Evolutionary conservation across 2,329 filamentous ascomycete species (phyloP).

Genomic region (Penicillium sp.): DNA sequence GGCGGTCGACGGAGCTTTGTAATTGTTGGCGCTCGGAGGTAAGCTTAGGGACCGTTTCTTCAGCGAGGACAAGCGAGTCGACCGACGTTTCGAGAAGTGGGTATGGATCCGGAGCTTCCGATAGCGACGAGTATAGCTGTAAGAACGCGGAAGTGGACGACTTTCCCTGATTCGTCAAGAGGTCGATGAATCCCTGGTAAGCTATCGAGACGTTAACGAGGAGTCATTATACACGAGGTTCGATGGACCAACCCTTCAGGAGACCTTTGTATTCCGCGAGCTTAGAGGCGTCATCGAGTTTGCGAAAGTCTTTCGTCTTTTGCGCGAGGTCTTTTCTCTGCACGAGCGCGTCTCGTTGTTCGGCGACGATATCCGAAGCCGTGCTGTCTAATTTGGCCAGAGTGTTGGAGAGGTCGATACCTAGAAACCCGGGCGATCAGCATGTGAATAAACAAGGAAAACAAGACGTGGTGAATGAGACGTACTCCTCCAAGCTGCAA

Average conservation of each 20-base stretch:
- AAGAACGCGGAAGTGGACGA: constrained; percentile 91
- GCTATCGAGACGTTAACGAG: constrained; percentile 56
- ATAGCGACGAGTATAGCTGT: constrained; percentile 88
- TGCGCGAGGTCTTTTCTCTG: constrained; percentile 98
- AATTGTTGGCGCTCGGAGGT: constrained; percentile 86
- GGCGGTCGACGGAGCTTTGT: constrained; percentile 74
- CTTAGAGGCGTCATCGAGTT: constrained; percentile 87
- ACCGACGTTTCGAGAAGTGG: constrained; percentile 95
- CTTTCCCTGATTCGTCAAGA: constrained; percentile 95
- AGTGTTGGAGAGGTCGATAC: constrained; percentile 83
- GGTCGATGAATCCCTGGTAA: constrained; percentile 96
- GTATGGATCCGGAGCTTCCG: constrained; percentile 95
- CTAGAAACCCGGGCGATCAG: constrained; percentile 51
- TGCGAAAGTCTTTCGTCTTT: constrained; percentile 97
- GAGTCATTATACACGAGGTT: not conserved
- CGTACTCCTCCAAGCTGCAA: constrained; percentile 92
- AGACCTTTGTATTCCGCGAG: constrained; percentile 86
- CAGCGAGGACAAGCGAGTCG: constrained; percentile 87
- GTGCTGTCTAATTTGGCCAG: constrained; percentile 87
- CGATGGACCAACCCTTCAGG: constrained; percentile 69
- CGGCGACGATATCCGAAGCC: constrained; percentile 91
- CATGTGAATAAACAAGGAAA: not conserved
- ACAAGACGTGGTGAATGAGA: not conserved
- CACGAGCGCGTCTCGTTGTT: constrained; percentile 93
- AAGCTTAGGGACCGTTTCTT: constrained; percentile 89